Percentiles rank a stretch among this genome's conserved stretches.
Evolutionary conservation across 202 grass and related monocot species (phyloP).

Genomic region (Sporobolus alterniflorus): DNA sequence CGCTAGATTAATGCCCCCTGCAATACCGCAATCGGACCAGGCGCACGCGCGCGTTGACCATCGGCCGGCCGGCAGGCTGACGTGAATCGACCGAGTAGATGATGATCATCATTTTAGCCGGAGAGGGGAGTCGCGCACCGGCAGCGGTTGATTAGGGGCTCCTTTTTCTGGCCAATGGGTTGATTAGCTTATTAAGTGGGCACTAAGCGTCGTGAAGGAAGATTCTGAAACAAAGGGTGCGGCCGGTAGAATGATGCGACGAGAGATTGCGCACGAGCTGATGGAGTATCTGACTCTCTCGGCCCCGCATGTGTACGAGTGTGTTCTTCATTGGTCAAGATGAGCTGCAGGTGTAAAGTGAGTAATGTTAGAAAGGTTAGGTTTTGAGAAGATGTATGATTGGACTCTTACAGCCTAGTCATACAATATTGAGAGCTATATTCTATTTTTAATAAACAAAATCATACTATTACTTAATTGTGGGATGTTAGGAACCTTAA

Average conservation of each 20-base stretch:
- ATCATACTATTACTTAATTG: no score
- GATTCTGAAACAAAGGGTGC: background rate
- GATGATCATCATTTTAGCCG: slow-evolving; percentile 8
- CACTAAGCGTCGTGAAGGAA: background rate
- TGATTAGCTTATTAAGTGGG: background rate
- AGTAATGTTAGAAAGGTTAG: no score
- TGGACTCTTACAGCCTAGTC: no score
- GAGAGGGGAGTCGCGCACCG: background rate
- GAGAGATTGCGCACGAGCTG: background rate
- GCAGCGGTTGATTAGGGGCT: background rate
- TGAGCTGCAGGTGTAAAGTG: no score
- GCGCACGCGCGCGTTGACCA: background rate
- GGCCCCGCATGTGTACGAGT: no score
- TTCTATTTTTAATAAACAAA: no score
- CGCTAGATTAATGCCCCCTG: slow-evolving; percentile 10
- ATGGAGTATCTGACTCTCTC: background rate
- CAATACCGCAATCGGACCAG: background rate
- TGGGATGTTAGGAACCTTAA: no score
- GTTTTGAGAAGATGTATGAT: no score
- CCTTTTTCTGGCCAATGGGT: background rate
- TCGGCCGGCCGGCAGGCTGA: background rate
- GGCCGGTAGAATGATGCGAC: background rate
- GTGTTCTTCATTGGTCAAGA: no score
- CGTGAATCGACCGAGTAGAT: background rate
- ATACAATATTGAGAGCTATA: no score